phyloP scores from a whole-genome alignment of 1,284 basidiomycete species.

The Sporisorium exsertum region DNA sequence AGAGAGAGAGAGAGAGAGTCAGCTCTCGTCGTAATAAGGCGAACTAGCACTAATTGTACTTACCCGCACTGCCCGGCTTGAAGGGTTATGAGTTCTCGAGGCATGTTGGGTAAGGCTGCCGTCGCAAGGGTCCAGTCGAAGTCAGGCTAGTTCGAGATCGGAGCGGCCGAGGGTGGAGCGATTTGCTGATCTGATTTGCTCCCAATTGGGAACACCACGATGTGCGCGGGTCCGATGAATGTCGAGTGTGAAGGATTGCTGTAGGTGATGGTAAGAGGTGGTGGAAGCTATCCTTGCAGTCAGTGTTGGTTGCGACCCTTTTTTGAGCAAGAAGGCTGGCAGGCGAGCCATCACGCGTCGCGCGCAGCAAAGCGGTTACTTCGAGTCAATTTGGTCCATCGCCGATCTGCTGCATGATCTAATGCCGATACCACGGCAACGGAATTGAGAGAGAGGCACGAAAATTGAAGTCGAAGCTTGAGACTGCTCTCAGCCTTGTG shows the following conservation, averaged over 20 bases:
- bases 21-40: no score
- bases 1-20: background rate
- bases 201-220: background rate
- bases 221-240: background rate
- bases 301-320: constrained; percentile 33
- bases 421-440: background rate
- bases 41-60: no score
- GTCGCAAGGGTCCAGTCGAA: background rate
- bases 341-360: constrained; percentile 38
- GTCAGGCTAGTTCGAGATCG: background rate
- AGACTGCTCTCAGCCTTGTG: constrained; percentile 18
- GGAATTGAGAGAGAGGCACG: constrained; percentile 18
- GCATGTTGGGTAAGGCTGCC: constrained; percentile 42
- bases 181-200: background rate
- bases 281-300: background rate
- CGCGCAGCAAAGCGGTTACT: constrained; percentile 15
- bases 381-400: constrained; percentile 1
- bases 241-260: background rate
- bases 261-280: constrained; percentile 11
- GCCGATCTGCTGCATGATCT: constrained; percentile 1
- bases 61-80: constrained; percentile 67
- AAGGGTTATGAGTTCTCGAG: constrained; percentile 68
- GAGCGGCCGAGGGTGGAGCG: background rate
- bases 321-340: constrained; percentile 14
- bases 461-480: constrained; percentile 5